Base-by-base conservation (phyloP, 2,329 filamentous ascomycete species). In the Talaromyces sp. region DNA sequence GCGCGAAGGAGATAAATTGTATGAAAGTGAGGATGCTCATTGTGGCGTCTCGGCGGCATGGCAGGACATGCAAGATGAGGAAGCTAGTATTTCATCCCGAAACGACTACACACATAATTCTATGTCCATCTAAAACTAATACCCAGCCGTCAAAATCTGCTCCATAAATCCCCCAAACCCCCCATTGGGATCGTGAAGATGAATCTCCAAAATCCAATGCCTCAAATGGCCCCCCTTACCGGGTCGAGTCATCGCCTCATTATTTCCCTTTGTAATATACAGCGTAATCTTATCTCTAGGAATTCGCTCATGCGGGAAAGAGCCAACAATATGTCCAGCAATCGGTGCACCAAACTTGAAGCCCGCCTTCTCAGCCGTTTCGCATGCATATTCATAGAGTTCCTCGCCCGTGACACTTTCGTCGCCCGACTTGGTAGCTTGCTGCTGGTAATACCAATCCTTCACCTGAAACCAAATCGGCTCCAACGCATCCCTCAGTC, bases 151-250 rank as follows among this genome's bases (percentile, higher is more conserved):
- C 66, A 75, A 64, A 31, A 74, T 66, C 61, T 74, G 69, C 67
- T 84, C 82, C 54, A 75, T 78, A 68, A 84, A 84, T 0, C 77
- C 81, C 1, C 76, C 78, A 68, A 78, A 76, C 49, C 75, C 68
- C 22, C 71, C 71, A n/a, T 70, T 75, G 0, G 70, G 71, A 65
- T 83, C 78, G 37, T 75, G 76, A 37, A 84, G 75, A 70, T 84
- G 80, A 59, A 84, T 80, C 69, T 84, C 81, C 67, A 84, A 67
- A 64, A 84, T 84, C 82, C 82, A 84, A 72, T 83, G 82, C 41
- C 81, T 68, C 69, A 74, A 77, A 39, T 76, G 69, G 0, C 82
- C 82, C 63, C 82, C 75, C 56, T 76, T 76, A 2, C 76, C 82
- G 3, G 71, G 54, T 3, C 68, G 67, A 25, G 68, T 72, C 79